phyloP scores from a whole-genome alignment of 75 land plant species.

The Gnetum montanum region DNA sequence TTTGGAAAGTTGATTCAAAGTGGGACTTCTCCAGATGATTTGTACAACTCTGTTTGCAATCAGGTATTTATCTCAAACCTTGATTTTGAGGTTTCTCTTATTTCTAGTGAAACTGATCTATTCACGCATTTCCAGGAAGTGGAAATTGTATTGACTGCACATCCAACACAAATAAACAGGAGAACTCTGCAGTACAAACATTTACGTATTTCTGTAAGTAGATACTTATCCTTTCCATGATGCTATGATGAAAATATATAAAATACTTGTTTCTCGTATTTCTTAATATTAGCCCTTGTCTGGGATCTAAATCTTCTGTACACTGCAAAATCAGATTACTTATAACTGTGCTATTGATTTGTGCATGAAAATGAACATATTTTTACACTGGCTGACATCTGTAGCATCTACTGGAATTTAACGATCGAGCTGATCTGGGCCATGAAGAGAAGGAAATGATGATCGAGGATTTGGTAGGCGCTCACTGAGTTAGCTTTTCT shows the following conservation, averaged over 20 bases:
- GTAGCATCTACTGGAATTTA: slow-evolving; percentile 84
- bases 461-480: slow-evolving; percentile 84
- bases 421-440: slow-evolving; percentile 78
- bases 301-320: neutral
- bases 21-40: slow-evolving; percentile 75
- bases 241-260: too few species aligned
- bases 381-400: too few species aligned
- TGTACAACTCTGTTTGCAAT: slow-evolving; percentile 79
- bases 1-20: slow-evolving; percentile 66
- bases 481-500: neutral
- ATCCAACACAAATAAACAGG: slow-evolving; percentile 94
- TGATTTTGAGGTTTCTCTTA: too few species aligned
- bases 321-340: neutral
- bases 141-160: slow-evolving; percentile 95
- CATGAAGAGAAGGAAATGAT: slow-evolving; percentile 76
- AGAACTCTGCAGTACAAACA: slow-evolving; percentile 93
- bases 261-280: too few species aligned
- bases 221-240: neutral
- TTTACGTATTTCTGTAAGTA: slow-evolving; percentile 76
- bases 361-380: too few species aligned
- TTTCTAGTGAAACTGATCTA: neutral
- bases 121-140: slow-evolving; percentile 64
- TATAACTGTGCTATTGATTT: too few species aligned
- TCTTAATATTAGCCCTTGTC: too few species aligned
- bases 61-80: slow-evolving; percentile 39